These are phyloP conservation scores for Talaromyces pinophilus DNA, from an alignment of 2,329 filamentous ascomycete species.

Conservation along the genomic window DNA sequence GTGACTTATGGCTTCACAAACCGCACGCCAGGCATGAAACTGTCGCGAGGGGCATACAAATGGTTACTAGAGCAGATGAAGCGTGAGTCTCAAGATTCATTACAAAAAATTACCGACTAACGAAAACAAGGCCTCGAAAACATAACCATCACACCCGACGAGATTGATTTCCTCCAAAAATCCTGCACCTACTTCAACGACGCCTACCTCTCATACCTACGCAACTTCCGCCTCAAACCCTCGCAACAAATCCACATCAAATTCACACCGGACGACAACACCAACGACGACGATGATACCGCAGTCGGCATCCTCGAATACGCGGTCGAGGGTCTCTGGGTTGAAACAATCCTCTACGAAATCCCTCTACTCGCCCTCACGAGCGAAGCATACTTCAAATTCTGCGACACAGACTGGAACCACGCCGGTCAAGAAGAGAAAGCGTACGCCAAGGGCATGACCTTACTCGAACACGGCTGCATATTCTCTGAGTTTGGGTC, in stretches of 20 bases:
- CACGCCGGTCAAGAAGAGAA: constrained; percentile 83
- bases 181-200: constrained; percentile 78
- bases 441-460: constrained; percentile 77
- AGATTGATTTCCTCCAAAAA: constrained; percentile 74
- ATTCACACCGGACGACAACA: constrained; percentile 57
- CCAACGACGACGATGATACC: constrained; percentile 62
- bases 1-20: constrained; percentile 96
- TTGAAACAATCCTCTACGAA: constrained; percentile 96
- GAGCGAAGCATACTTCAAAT: constrained; percentile 96
- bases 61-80: constrained; percentile 85
- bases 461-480: constrained; percentile 78
- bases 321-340: constrained; percentile 78
- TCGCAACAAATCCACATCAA: constrained; percentile 73
- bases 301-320: constrained; percentile 76
- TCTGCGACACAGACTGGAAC: constrained; percentile 90
- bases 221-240: constrained; percentile 77
- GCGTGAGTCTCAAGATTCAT: constrained; percentile 55
- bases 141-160: constrained; percentile 74
- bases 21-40: constrained; percentile 87
- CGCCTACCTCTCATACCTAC: constrained; percentile 78
- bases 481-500: constrained; percentile 93
- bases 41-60: constrained; percentile 76
- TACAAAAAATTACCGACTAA: neutral
- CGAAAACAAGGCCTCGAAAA: constrained; percentile 69
- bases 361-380: constrained; percentile 90